These are phyloP conservation scores for Phaeotremella fagi DNA, from an alignment of 768 basidiomycete species.

Conservation along the genomic window DNA sequence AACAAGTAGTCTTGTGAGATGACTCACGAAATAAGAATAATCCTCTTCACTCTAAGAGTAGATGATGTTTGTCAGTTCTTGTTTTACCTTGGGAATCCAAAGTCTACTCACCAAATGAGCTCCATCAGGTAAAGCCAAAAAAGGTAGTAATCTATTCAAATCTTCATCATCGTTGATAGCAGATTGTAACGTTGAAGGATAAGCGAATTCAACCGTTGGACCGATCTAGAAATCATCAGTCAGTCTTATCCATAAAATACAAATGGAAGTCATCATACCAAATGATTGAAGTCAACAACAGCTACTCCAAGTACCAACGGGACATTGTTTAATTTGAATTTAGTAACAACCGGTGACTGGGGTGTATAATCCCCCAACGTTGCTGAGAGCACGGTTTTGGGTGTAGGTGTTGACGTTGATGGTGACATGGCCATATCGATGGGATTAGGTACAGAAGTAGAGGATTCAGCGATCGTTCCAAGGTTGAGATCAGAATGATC, in stretches of 20 bases:
- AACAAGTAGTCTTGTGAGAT: not conserved
- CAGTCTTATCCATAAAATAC: not conserved
- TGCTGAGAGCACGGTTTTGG: not conserved
- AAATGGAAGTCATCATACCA: constrained; percentile 55
- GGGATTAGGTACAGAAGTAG: not conserved
- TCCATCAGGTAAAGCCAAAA: constrained; percentile 93
- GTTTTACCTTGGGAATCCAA: not conserved
- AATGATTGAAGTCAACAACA: constrained; percentile 90
- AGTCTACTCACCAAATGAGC: constrained; percentile 72
- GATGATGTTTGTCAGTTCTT: constrained; percentile 2
- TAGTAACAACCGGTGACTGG: not conserved
- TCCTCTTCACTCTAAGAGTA: constrained; percentile 71
- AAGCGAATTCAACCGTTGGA: constrained; percentile 69
- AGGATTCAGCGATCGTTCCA: not conserved
- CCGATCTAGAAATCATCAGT: constrained; percentile 60
- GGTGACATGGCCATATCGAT: not conserved
- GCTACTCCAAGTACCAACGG: constrained; percentile 68
- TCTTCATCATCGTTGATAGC: constrained; percentile 64
- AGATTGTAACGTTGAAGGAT: constrained; percentile 56
- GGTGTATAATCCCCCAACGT: not conserved
- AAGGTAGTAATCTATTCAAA: constrained; percentile 77
- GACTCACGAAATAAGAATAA: constrained; percentile 75
- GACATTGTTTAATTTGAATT: not conserved
- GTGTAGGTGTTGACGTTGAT: not conserved
- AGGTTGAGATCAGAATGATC: not conserved